A percentile compares a stretch with the other conserved stretches of the same genome.
These are phyloP conservation scores for Kluyveromyces dobzhanskii DNA, from an alignment of 805 yeast species.

Conservation along the genomic window DNA sequence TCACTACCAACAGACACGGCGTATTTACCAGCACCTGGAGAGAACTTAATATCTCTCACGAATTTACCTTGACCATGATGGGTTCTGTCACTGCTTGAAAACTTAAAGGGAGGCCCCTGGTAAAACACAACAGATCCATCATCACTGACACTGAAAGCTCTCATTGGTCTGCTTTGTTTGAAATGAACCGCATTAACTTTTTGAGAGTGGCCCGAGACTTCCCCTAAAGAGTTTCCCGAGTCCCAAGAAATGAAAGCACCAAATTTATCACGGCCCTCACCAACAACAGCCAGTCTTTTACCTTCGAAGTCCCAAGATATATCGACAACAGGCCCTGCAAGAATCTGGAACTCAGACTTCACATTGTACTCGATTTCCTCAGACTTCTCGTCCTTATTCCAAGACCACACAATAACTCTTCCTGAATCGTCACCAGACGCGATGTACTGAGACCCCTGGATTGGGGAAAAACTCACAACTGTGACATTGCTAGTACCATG, in stretches of 20 bases:
- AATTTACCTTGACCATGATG: constrained; percentile 60
- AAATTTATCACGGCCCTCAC: constrained; percentile 83
- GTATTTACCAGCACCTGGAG: constrained; percentile 60
- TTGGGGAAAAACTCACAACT: constrained; percentile 77
- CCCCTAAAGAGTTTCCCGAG: constrained; percentile 95
- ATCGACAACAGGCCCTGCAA: constrained; percentile 74
- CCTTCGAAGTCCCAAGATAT: constrained; percentile 90
- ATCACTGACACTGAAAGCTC: constrained; percentile 89
- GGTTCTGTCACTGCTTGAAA: constrained; percentile 60
- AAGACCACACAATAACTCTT: constrained; percentile 81
- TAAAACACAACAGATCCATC: constrained; percentile 78
- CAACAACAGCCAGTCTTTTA: constrained; percentile 83
- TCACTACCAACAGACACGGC: constrained; percentile 83
- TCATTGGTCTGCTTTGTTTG: constrained; percentile 79
- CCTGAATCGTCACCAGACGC: constrained; percentile 95
- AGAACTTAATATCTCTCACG: constrained; percentile 70
- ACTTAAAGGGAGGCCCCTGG: constrained; percentile 92
- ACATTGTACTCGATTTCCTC: constrained; percentile 38
- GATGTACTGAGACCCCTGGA: constrained; percentile 65
- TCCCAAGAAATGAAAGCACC: constrained; percentile 94
- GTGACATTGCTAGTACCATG: constrained; percentile 63
- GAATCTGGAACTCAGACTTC: constrained; percentile 74
- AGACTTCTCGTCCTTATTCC: constrained; percentile 39
- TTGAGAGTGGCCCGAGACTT: constrained; percentile 85
- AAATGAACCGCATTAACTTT: constrained; percentile 77